Base-by-base conservation (phyloP, 2,329 filamentous ascomycete genomes). In the Pseudogymnoascus sp. region DNA sequence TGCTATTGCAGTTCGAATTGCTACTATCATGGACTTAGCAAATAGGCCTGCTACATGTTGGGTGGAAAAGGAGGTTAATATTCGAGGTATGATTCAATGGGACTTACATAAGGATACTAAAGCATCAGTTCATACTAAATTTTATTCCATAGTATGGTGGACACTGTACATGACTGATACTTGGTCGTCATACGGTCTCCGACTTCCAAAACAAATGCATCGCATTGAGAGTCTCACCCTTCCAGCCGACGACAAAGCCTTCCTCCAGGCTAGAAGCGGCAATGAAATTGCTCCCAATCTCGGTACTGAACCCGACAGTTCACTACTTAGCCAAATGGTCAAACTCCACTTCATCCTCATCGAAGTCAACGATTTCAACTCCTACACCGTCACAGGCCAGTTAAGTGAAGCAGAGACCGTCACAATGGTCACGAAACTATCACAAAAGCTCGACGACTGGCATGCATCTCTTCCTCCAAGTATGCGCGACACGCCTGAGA, bases 81-180 rank as follows among this genome's bases (percentile, higher is more conserved):
- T 71, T 6, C 64, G 73, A 70, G 69, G 72, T 73, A 61, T 41
- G 63, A 57, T 54, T 7, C 51, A n/a, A 51, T 16, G 14, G 14
- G 34, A 36, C 13, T 36, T 36, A 36, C 34, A 36, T n/a, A n/a
- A n/a, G n/a, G 34, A 36, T 36, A 36, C 34, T 14, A 36, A 36
- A 36, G 34, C 34, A 31, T 60, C 31, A 37, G 21, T 11, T 28
- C 13, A 14, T n/a, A n/a, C 54, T n/a, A 64, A n/a, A 16, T 10
- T 25, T 14, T 28, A 11, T n/a, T 37, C 16, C 6, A 25, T 48
- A 70, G 73, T 73, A 5, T 78, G 75, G 75, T 78, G 76, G 77
- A 72, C 75, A 1, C 67, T 78, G 1, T 76, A 72, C 65, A 78
- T 78, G 76, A 75, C 77, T 51, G 77, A 78, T 62, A 71, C 75